Conservation (phyloP, 2,329 filamentous ascomycete genomes). For the Beauveria australis region DNA sequence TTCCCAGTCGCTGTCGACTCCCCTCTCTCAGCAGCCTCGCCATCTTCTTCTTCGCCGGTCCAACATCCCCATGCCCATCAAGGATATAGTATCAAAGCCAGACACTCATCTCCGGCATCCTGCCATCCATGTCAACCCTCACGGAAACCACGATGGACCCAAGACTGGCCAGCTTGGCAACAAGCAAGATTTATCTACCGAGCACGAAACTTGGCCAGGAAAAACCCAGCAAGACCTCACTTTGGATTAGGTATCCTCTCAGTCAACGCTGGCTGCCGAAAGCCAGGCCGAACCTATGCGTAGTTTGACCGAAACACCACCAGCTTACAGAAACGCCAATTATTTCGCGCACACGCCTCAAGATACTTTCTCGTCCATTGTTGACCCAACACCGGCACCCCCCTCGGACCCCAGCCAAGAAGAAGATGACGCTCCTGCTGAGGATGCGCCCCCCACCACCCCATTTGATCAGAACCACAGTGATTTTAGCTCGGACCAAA, state of each 20-base stretch:
- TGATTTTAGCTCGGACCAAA: constrained; percentile 65
- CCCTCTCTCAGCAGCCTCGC: constrained; percentile 1
- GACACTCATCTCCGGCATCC: background rate
- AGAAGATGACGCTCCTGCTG: constrained; percentile 33
- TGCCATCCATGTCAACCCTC: background rate
- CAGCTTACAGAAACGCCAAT: background rate
- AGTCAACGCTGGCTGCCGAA: background rate
- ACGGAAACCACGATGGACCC: background rate
- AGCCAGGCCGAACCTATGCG: background rate
- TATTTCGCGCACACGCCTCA: background rate
- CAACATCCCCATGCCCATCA: background rate
- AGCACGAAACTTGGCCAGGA: background rate
- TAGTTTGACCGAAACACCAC: background rate
- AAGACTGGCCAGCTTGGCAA: background rate
- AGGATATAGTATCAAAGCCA: background rate
- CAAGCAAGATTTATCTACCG: background rate
- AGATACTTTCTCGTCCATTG: background rate
- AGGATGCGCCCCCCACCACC: constrained; percentile 54
- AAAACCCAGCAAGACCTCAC: background rate
- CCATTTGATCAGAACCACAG: constrained; percentile 52
- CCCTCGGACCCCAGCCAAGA: constrained; percentile 13
- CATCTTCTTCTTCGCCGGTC: constrained; percentile 9
- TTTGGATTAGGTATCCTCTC: constrained; percentile 3
- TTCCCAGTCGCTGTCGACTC: constrained; percentile 8
- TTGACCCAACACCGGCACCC: background rate